Base-by-base conservation (phyloP, 805 yeast genomes). In the Trichomonascus vanleenenianus region DNA sequence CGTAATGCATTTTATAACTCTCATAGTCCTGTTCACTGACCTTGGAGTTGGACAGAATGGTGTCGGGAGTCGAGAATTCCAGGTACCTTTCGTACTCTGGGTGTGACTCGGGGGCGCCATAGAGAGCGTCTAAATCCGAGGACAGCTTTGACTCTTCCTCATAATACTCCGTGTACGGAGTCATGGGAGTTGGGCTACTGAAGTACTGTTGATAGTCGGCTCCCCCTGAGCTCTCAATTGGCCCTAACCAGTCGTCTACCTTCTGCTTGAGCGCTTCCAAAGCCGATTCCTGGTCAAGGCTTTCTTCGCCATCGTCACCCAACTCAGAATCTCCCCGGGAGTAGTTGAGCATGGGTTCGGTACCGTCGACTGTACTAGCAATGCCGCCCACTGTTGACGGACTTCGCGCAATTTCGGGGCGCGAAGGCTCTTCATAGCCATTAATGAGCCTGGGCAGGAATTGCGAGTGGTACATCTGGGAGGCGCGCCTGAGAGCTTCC, bases 401-500 rank as follows among this genome's bases (percentile, higher is more conserved):
- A 18, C 22, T 39, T 3, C 22, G 16, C n/a, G 32, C 34, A 5
- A 22, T 22, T 8, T 22, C 8, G 4, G 4, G 7, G 4, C 27
- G 27, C 27, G 27, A 22, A 4, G 27, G 27, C 27, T 8, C 27
- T 22, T 22, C 27, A 22, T 22, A 22, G 27, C 27, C 27, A 8
- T 22, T 22, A 8, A 48, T 41, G n/a, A 47, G 7, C 35, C 31
- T 43, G 12, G 49, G 51, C 7, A 48, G 16, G 2, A 45, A 43
- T 20, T 51, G 48, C 10, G 48, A 45, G 41, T 50, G 55, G 36
- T 53, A 53, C 11, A 53, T 16, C 47, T 45, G 43, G 14, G 55
- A 50, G 7, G 57, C 57, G 11, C 57, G 42, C 34, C 47, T 51
- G 22, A 53, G 27, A 10, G 57, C 74, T 22, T 47, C 49, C 37